Evolutionary conservation across 257 asterid species (phyloP), one percentile per base, ranked within the genome.

Genomic region (Agastache rugosa): DNA sequence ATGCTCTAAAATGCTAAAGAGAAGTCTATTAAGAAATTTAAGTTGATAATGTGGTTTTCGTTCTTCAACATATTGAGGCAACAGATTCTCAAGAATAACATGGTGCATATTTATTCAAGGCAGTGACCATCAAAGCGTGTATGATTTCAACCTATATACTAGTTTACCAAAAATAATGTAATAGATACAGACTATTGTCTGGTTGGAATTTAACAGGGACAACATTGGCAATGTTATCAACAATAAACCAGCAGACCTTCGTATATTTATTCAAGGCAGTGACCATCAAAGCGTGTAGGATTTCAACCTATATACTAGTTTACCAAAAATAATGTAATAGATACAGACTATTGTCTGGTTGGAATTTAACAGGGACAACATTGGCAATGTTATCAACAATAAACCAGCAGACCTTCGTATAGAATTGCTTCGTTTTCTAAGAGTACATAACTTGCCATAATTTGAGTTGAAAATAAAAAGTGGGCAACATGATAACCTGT

Each of bases 401-500:
- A 17, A 51, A 51, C 58, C 25, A 51, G 58, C 58, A 51, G 11
- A 56, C 37, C 42, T 27, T 59, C 29, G 10, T 62, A 17, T 62
- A 17, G n/a, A 16, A 60, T 60, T 31, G 45, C 23, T 60, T 15
- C 25, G 3, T 15, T 60, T 60, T 7, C 47, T 62, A 11, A 61
- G 25, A 62, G n/a, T 62, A 35, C 23, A 16, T 2, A 56, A 59
- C 22, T 5, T 11, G 65, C 12, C 2, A 15, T 29, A 6, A 27
- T 59, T 29, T 27, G 22, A 59, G 42, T 29, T 5, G 16, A 58
- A 12, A 23, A 56, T 2, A 48, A 19, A 56, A 25, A 56, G 11
- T 22, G 14, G 65, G 7, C 3, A 61, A 56, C 16, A 35, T 15
- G 74, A 45, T 25, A 77, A 93, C 97, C 97, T 85, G 80, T 25